A percentile compares a stretch with the other conserved stretches of the same genome.
Evolutionary conservation across 495 filamentous ascomycete genomes (phyloP).

Genomic region (Penicillium daleae): DNA sequence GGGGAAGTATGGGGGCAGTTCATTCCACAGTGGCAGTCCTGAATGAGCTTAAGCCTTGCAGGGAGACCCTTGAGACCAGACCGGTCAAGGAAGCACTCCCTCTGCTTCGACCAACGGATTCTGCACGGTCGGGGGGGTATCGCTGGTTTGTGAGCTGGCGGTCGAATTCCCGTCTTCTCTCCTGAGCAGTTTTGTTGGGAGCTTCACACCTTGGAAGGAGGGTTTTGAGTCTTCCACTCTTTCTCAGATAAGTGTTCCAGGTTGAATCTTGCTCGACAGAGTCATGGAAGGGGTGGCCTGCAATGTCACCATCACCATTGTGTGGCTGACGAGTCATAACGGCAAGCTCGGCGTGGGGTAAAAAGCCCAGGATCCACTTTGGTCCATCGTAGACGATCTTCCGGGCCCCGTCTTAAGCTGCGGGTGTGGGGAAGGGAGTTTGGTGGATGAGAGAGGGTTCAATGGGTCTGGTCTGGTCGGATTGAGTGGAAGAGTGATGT

Average conservation of each 20-base stretch:
- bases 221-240: background rate
- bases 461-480: background rate
- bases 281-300: background rate
- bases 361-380: conserved; percentile 5
- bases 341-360: conserved; percentile 5
- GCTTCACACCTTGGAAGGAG: background rate
- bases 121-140: background rate
- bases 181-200: too few relatives aligned
- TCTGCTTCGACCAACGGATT: background rate
- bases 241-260: too few relatives aligned
- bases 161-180: background rate
- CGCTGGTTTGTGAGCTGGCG: background rate
- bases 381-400: conserved; percentile 2
- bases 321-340: conserved; percentile 2
- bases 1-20: background rate
- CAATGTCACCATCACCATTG: background rate
- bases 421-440: background rate
- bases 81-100: background rate
- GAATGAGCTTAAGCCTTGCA: background rate
- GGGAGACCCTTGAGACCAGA: background rate
- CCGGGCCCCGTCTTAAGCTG: background rate
- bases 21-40: background rate
- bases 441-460: background rate
- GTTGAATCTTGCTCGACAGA: background rate
- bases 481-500: background rate